These are phyloP conservation scores for Drechslera avenae DNA, from an alignment of 2,329 filamentous ascomycete species.

Conservation along the genomic window DNA sequence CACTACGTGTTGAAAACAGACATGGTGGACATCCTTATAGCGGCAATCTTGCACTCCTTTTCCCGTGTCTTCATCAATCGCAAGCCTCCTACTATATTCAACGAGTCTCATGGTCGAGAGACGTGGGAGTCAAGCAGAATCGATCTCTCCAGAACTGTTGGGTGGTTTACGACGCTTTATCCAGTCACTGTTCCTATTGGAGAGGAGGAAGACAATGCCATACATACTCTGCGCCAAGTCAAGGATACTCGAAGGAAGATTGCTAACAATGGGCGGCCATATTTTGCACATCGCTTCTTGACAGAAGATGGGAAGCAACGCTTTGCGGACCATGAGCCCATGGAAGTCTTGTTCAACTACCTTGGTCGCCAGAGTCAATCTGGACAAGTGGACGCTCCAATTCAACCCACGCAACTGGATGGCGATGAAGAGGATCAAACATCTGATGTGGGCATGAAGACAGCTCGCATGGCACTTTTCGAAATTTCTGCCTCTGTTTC, in stretches of 20 bases:
- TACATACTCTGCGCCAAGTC: conserved; percentile 58
- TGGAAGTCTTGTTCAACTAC: conserved; percentile 66
- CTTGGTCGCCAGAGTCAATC: conserved; percentile 58
- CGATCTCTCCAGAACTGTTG: conserved; percentile 63
- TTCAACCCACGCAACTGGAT: conserved; percentile 41
- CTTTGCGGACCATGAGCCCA: conserved; percentile 53
- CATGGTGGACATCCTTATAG: conserved; percentile 59
- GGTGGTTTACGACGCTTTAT: conserved; percentile 65
- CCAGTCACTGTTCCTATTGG: conserved; percentile 55
- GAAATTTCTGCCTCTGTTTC: conserved; percentile 38
- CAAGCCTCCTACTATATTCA: conserved; percentile 56
- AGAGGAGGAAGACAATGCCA: conserved; percentile 55
- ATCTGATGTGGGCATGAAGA: conserved; percentile 35
- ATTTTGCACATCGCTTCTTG: conserved; percentile 52
- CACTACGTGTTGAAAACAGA: conserved; percentile 58
- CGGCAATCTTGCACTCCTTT: conserved; percentile 62
- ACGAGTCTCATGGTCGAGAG: conserved; percentile 47
- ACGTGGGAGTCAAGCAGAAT: conserved; percentile 52
- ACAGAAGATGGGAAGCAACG: conserved; percentile 32
- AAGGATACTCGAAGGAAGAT: conserved; percentile 59
- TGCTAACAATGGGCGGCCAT: conserved; percentile 53
- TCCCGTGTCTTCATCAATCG: conserved; percentile 61
- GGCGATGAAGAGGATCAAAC: conserved; percentile 35
- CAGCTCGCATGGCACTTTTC: conserved; percentile 37
- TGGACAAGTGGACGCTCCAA: conserved; percentile 54